A percentile compares a stretch with the other conserved stretches of the same genome.
phyloP scores from a whole-genome alignment of 768 basidiomycete species.

The Lentinula sp. region DNA sequence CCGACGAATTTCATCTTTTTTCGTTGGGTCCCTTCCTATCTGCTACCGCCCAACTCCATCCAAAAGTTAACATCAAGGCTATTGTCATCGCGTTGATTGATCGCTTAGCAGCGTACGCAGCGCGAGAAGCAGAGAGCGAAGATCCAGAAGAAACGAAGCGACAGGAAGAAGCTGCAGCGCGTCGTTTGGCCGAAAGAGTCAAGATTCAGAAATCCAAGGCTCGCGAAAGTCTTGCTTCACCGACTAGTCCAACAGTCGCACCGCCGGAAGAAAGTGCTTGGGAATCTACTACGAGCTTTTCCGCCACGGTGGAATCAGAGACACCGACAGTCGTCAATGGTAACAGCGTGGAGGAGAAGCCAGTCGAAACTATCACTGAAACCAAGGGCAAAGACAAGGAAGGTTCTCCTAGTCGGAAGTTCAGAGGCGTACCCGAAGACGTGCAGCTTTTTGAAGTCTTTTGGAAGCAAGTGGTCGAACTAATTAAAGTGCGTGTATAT shows the following conservation, averaged over 20 bases:
- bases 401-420: slow-evolving; percentile 59
- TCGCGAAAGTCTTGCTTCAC: slow-evolving; percentile 42
- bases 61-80: slow-evolving; percentile 97
- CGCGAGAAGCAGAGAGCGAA: slow-evolving; percentile 94
- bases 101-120: slow-evolving; percentile 91
- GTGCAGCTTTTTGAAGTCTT: slow-evolving; percentile 97
- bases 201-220: slow-evolving; percentile 62
- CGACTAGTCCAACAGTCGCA: slow-evolving; percentile 25
- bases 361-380: slow-evolving; percentile 17
- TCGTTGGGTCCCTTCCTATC: slow-evolving; percentile 94
- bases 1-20: slow-evolving; percentile 97
- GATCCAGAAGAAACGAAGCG: slow-evolving; percentile 90
- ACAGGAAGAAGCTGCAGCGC: slow-evolving; percentile 91
- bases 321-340: background rate
- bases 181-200: slow-evolving; percentile 82
- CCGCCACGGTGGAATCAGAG: slow-evolving; percentile 17
- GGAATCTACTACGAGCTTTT: slow-evolving; percentile 32
- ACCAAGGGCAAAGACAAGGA: slow-evolving; percentile 62
- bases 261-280: slow-evolving; percentile 36
- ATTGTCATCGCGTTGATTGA: slow-evolving; percentile 98
- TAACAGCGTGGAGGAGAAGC: background rate
- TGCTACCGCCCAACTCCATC: slow-evolving; percentile 93
- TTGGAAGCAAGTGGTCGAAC: slow-evolving; percentile 96
- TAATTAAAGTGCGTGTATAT: slow-evolving; percentile 76
- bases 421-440: slow-evolving; percentile 91